Base-by-base conservation (phyloP, 257 asterid genomes). In the Salvia miltiorrhiza region DNA sequence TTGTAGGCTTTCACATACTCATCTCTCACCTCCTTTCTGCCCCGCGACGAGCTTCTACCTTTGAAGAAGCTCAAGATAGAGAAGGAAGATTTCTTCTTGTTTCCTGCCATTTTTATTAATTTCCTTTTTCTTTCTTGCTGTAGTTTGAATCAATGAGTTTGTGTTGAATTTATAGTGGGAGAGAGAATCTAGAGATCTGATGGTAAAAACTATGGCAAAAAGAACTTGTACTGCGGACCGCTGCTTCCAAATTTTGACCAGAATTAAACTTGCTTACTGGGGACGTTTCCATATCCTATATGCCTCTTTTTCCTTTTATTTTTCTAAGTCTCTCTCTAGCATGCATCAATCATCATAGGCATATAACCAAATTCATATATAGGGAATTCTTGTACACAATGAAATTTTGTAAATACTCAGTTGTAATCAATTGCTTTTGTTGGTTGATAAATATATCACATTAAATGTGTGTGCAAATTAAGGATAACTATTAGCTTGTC, bases 21-120 rank as follows among this genome's bases (percentile, higher is more conserved):
- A 1, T 76, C 78, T 26, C 73, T 35, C 4, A 49, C 7, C 1
- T 76, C 83, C 6, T 35, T 40, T 11, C 61, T 20, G 47, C 62
- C 63, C 70, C 71, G 63, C 5, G 77, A 50, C 33, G 58, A 52
- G 13, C 39, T 55, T 39, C 79, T 59, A 33, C 78, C 79, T 63
- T 63, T 81, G 77, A 81, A 81, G 33, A 77, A 33, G 23, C 75
- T 41, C 17, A 87, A 81, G 0, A 87, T 26, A 14, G 88, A 85
- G 80, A 82, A 91, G 3, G 86, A 80, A 12, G 86, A 70, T 32
- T 75, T 82, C 63, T 83, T 80, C 77, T 83, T 80, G 77, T 84
- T 82, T 58, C 90, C 87, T 49, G 79, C 90, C 92, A 87, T 85
- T 2, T n/a, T n/a, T n/a, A n/a, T n/a, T n/a, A n/a, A n/a, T n/a